Base-by-base conservation (phyloP, 371 early-diverging fungal species). In the Scutellospora calospora region DNA sequence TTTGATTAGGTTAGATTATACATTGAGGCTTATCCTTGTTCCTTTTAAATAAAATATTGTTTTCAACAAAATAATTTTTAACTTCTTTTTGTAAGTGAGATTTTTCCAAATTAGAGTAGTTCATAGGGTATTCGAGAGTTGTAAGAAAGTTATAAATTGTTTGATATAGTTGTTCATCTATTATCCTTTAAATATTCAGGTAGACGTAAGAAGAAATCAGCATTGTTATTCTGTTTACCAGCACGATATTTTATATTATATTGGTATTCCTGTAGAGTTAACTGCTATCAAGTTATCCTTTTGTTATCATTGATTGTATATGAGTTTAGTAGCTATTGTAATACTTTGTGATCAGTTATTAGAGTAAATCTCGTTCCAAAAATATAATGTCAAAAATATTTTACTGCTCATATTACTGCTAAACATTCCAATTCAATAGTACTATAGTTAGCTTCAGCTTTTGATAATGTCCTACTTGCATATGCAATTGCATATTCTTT, bases 371-470 rank as follows among this genome's bases (percentile, higher is more conserved):
- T 82, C 76, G 1, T 83, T 86, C 83, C 82, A 83, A 9, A 87
- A 78, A 14, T 88, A 75, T 1, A 84, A 85, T 25, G 87, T 55
- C 1, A 75, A 79, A 79, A 87, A 85, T 33, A 81, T 33, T n/a
- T n/a, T n/a, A n/a, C n/a, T n/a, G n/a, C n/a, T n/a, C n/a, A n/a
- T n/a, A n/a, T n/a, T n/a, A n/a, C n/a, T n/a, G n/a, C n/a, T n/a
- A n/a, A n/a, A n/a, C n/a, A n/a, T n/a, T n/a, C n/a, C n/a, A n/a
- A n/a, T n/a, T 88, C 82, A 35, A 79, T 62, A 59, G 80, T 62
- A 52, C 49, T 2, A 69, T 71, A 83, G 49, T 72, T 84, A 16
- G 29, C 27, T 27, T 62, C 41, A 63, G 73, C 22, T 49, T 49
- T 5, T 5, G 5, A 9, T 49, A 49, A 49, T 5, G 5, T 49